Percentiles rank a stretch among this genome's conserved stretches.
These are phyloP conservation scores for Pyronema domesticum DNA, from an alignment of 495 filamentous ascomycete genomes.

Conservation along the genomic window DNA sequence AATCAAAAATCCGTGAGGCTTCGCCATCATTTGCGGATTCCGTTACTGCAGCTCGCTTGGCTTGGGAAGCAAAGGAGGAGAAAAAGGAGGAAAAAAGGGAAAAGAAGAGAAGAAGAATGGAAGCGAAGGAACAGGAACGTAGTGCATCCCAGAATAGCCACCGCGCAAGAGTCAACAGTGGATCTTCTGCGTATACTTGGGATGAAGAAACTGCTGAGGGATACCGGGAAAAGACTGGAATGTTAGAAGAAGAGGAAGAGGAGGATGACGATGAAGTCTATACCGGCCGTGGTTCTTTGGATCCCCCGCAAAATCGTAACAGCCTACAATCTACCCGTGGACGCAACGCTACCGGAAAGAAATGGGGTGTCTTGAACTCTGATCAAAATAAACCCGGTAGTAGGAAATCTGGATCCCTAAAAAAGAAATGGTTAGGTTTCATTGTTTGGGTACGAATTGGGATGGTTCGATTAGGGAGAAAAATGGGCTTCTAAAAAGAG, in stretches of 20 bases:
- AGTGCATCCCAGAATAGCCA: constrained; percentile 17
- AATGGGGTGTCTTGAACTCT: constrained; percentile 9
- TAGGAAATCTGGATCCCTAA: constrained; percentile 11
- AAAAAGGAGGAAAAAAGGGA: constrained; percentile 25
- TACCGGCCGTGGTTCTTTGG: not conserved
- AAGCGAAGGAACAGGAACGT: constrained; percentile 21
- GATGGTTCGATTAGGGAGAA: constrained; percentile 22
- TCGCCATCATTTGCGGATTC: constrained; percentile 21
- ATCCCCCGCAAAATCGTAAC: not conserved
- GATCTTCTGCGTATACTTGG: constrained; percentile 18
- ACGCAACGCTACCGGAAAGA: constrained; percentile 14
- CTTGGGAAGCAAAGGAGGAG: constrained; percentile 25
- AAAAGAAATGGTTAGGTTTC: constrained; percentile 23
- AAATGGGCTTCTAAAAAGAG: constrained; percentile 16
- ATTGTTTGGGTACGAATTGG: constrained; percentile 25
- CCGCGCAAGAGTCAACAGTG: constrained; percentile 19
- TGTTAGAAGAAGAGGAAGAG: not conserved
- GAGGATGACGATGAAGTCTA: constrained; percentile 4
- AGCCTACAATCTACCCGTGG: not conserved
- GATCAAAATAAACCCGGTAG: not conserved
- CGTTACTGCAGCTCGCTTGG: constrained; percentile 21
- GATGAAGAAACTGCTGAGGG: constrained; percentile 10
- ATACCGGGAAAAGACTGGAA: not conserved
- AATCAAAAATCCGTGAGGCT: constrained; percentile 8
- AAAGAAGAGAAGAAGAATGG: constrained; percentile 18